A percentile compares a stretch with the other conserved stretches of the same genome.
phyloP scores from a whole-genome alignment of 176 grass and related monocot species.

The Aechmea fasciata region DNA sequence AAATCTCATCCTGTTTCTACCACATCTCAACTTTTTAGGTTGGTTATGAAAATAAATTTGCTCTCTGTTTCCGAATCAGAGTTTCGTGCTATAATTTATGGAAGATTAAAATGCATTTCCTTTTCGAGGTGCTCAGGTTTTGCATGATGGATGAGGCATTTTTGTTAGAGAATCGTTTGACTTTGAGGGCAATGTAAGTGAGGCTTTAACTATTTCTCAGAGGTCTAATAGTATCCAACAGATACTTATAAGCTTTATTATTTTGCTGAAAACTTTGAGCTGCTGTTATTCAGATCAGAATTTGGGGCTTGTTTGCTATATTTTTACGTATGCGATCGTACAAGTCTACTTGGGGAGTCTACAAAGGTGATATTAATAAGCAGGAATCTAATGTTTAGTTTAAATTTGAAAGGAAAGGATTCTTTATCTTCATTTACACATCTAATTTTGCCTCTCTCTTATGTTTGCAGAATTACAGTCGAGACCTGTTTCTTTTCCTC shows the following conservation, averaged over 20 bases:
- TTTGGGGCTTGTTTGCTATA: slow-evolving; percentile 79
- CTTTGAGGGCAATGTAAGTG: slow-evolving; percentile 75
- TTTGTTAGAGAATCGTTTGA: slow-evolving; percentile 72
- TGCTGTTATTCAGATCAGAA: slow-evolving; percentile 63
- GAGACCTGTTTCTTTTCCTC: slow-evolving; percentile 92
- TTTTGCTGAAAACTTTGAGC: slow-evolving; percentile 26
- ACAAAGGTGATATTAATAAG: slow-evolving; percentile 46
- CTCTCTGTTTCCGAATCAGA: slow-evolving; percentile 4
- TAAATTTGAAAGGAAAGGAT: slow-evolving; percentile 10
- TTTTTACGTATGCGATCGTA: slow-evolving; percentile 87
- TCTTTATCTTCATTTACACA: slow-evolving; percentile 5
- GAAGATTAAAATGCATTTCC: slow-evolving; percentile 13
- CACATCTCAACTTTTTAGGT: slow-evolving; percentile 76
- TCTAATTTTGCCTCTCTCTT: slow-evolving; percentile 8
- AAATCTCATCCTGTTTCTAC: slow-evolving; percentile 51
- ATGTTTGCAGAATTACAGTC: slow-evolving; percentile 75
- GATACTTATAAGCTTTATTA: background rate
- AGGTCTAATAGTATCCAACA: background rate
- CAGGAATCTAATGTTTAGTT: background rate
- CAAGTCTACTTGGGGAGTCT: slow-evolving; percentile 81
- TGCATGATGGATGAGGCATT: slow-evolving; percentile 63
- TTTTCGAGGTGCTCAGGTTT: slow-evolving; percentile 45
- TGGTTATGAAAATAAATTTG: slow-evolving; percentile 1
- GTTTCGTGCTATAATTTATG: slow-evolving; percentile 16
- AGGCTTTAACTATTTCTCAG: slow-evolving; percentile 11